Base-by-base conservation (phyloP, 2,329 filamentous ascomycete species). In the Fusarium euwallaceae region DNA sequence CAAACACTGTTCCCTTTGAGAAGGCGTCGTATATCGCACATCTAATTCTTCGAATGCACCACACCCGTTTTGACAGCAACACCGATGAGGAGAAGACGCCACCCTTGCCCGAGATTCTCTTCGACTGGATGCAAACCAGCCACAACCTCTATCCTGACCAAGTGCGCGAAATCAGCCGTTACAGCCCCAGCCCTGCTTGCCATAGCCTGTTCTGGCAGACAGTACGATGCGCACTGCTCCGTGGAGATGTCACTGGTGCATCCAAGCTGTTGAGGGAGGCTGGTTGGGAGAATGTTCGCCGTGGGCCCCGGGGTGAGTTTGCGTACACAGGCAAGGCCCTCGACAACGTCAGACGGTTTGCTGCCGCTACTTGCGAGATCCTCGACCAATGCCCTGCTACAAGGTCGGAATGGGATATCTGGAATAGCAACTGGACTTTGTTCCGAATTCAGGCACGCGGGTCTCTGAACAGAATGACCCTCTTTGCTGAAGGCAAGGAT, bases 171-270 rank as follows among this genome's bases (percentile, higher is more conserved):
- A 88, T 98, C 27, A 85, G 89, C 71, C 87, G 87, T 32, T 84
- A 91, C 76, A 87, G 88, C 55, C 93, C 94, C 1, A 93, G 93
- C 69, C 94, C 95, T 24, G 93, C 94, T 2, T 91, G 91, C 51
- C 94, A 97, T 78, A 86, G 88, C 29, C 86, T 93, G 39, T 98
- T 95, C 83, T 98, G 96, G 96, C 94, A 95, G 79, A 91, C 91
- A 2, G 86, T 98, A n/a, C 93, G 92, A 76, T 90, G 90, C 65
- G 87, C 91, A 16, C 86, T 95, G 24, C 86, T 97, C 29, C 93
- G 95, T 56, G 96, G 95, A 48, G 92, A 93, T 67, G 89, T 97
- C 51, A 77, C 82, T 16, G 90, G 90, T 48, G 92, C 92, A 2
- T 87, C 92, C n/a, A 85, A 88, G 56, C 83, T 97, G 32, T 86